Percentiles rank a stretch among this genome's conserved stretches.
Evolutionary conservation across 2,329 filamentous ascomycete genomes (phyloP).

Genomic region (Exophiala sideris): DNA sequence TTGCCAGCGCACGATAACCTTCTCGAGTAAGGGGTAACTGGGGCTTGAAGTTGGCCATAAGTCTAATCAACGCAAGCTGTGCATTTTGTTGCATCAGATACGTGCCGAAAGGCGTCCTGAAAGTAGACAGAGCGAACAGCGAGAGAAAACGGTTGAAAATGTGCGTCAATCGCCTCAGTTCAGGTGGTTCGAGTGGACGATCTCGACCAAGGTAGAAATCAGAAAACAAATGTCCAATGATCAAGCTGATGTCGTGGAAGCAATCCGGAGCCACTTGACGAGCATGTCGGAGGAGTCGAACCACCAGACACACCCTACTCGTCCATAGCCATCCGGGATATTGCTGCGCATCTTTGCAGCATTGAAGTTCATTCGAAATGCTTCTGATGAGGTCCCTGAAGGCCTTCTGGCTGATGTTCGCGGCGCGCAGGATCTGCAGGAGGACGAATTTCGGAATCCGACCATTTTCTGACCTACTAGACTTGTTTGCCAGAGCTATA

Average conservation of each 20-base stretch:
- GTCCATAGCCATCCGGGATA: conserved; percentile 17
- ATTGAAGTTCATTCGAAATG: conserved; percentile 8
- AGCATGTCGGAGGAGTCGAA: conserved; percentile 51
- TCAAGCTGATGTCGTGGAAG: conserved; percentile 41
- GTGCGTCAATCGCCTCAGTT: conserved; percentile 13
- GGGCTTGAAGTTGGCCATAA: conserved; percentile 55
- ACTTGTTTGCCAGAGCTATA: conserved; percentile 31
- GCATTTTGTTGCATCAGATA: conserved; percentile 52
- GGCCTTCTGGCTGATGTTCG: conserved; percentile 38
- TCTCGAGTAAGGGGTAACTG: conserved; percentile 54
- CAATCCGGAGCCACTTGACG: conserved; percentile 48
- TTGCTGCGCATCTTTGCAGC: conserved; percentile 1
- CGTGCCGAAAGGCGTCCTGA: conserved; percentile 49
- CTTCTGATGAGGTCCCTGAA: conserved; percentile 41
- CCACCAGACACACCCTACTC: conserved; percentile 34
- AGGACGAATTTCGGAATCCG: conserved; percentile 47
- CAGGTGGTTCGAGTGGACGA: conserved; percentile 2
- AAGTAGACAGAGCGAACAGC: conserved; percentile 48
- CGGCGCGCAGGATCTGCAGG: conserved; percentile 46
- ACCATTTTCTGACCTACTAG: conserved; percentile 8
- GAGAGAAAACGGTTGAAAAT: conserved; percentile 49
- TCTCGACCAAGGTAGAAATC: conserved; percentile 6
- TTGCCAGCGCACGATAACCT: conserved; percentile 56
- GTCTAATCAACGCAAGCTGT: conserved; percentile 55
- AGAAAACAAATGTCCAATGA: conserved; percentile 24